Evolutionary conservation across 1,284 basidiomycete genomes (phyloP).

Genomic region (Ganoderma resinaceum): DNA sequence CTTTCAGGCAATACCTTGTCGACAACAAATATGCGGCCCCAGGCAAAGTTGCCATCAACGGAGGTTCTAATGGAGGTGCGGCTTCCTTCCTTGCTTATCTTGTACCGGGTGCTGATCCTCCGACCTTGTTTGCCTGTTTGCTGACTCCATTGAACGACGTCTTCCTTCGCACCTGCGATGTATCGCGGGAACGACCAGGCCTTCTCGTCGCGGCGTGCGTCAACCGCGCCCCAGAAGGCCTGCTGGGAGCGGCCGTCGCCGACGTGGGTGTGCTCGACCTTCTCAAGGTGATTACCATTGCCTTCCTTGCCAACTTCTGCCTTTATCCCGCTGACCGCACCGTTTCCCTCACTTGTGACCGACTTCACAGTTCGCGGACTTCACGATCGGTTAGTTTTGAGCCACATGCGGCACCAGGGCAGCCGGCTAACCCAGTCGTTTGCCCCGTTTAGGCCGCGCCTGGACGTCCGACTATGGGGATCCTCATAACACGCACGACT

Average conservation of each 20-base stretch:
- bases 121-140: conserved; percentile 5
- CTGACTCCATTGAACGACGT: background rate
- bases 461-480: conserved; percentile 89
- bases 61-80: conserved; percentile 80
- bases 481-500: conserved; percentile 75
- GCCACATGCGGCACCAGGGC: background rate
- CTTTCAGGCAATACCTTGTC: conserved; percentile 69
- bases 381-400: conserved; percentile 66
- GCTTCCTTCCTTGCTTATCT: background rate
- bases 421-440: background rate
- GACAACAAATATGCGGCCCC: conserved; percentile 73
- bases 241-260: conserved; percentile 81
- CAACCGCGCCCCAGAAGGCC: conserved; percentile 80
- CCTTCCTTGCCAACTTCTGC: background rate
- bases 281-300: conserved; percentile 60
- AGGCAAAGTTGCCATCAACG: conserved; percentile 82
- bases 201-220: conserved; percentile 82
- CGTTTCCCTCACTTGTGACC: background rate
- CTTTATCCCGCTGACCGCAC: conserved; percentile 12
- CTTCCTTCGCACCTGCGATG: background rate
- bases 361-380: conserved; percentile 67
- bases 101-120: conserved; percentile 9
- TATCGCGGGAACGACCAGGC: conserved; percentile 48
- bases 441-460: conserved; percentile 58
- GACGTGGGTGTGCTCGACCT: conserved; percentile 87